Conservation (phyloP, 805 yeast genomes). For the Myxozyma nipponensis region DNA sequence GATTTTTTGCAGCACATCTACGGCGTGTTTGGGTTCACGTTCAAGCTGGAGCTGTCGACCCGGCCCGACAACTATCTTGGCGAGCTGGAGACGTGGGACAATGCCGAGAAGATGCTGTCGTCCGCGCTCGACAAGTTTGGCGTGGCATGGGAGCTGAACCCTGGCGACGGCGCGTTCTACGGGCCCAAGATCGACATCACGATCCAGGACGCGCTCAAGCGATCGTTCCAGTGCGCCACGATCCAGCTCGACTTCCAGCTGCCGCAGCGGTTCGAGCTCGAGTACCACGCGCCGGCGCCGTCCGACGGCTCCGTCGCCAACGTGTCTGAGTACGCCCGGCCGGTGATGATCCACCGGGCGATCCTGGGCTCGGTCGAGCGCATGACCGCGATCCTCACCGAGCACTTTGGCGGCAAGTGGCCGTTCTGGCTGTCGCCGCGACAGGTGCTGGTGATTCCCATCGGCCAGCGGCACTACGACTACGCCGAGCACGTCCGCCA, state of each 20-base stretch:
- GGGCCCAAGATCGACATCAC: slow-evolving; percentile 72
- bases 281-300: slow-evolving; percentile 45
- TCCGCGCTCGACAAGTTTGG: slow-evolving; percentile 56
- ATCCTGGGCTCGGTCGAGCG: slow-evolving; percentile 97
- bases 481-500: slow-evolving; percentile 77
- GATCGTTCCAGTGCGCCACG: slow-evolving; percentile 91
- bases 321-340: slow-evolving; percentile 57
- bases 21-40: slow-evolving; percentile 59
- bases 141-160: slow-evolving; percentile 63
- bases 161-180: slow-evolving; percentile 90
- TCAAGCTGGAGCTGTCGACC: slow-evolving; percentile 71
- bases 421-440: slow-evolving; percentile 99
- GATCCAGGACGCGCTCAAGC: slow-evolving; percentile 72
- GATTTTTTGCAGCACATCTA: slow-evolving; percentile 73
- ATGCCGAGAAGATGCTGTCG: slow-evolving; percentile 68
- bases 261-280: slow-evolving; percentile 76
- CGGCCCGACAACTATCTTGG: slow-evolving; percentile 83
- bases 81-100: slow-evolving; percentile 68
- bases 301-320: slow-evolving; percentile 41
- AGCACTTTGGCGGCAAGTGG: slow-evolving; percentile 99
- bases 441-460: slow-evolving; percentile 94
- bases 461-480: slow-evolving; percentile 86
- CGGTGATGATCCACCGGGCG: slow-evolving; percentile 99
- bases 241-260: slow-evolving; percentile 93
- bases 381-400: slow-evolving; percentile 97